Evolutionary conservation across 2,329 filamentous ascomycete species (phyloP).

Genomic region (Colletotrichum melonis): DNA sequence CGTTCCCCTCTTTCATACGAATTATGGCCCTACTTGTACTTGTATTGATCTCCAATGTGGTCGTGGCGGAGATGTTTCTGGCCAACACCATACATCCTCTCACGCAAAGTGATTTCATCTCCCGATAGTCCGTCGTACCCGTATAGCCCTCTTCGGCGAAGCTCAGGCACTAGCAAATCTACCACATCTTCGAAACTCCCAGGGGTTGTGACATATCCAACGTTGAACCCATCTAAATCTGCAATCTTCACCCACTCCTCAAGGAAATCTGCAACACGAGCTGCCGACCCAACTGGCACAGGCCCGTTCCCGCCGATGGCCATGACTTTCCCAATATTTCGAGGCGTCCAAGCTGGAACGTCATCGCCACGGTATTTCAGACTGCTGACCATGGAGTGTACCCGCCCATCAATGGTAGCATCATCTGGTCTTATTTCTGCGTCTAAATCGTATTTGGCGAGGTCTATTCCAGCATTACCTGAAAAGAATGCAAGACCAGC

Average conservation of each 20-base stretch:
- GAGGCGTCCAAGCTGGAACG: background rate
- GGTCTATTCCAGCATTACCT: background rate
- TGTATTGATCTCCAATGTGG: background rate
- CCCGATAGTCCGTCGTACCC: background rate
- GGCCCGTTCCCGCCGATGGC: background rate
- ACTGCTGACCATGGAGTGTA: background rate
- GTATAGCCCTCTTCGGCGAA: background rate
- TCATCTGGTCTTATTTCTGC: background rate
- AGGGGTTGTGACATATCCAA: background rate
- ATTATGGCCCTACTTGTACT: background rate
- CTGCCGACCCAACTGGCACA: background rate
- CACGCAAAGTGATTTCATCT: background rate
- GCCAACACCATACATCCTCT: background rate
- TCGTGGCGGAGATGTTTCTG: background rate
- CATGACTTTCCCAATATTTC: background rate
- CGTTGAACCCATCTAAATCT: background rate
- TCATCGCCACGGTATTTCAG: background rate
- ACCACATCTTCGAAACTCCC: background rate
- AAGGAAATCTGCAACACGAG: background rate
- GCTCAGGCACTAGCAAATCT: background rate
- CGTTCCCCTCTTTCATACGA: background rate
- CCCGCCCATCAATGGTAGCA: background rate
- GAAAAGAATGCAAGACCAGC: background rate
- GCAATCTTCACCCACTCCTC: background rate
- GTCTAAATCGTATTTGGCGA: background rate